Evolutionary conservation across 2,329 filamentous ascomycete species (phyloP), one percentile per base, ranked within the genome.

Genomic region (Aspergillus pseudoglaucus): DNA sequence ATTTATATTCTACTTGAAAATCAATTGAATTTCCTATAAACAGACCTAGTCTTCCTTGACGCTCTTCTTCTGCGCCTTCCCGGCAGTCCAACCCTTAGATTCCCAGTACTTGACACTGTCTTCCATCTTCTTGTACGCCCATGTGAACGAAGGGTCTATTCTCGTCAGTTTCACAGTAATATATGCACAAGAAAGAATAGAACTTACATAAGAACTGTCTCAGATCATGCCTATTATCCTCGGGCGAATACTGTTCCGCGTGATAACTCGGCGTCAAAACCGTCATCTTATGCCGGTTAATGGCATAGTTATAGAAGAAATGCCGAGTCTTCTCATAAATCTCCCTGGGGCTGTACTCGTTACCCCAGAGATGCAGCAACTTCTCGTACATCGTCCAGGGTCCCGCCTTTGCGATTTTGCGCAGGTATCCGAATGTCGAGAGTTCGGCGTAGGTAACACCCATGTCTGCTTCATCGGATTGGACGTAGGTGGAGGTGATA

Each of bases 261-360:
- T 83, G 81, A 35, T 81, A 70, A 3, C 75, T 73, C 0, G 81
- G 81, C 1, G 81, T 83, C 44, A 82, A 64, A 7, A 79, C 75
- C 1, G 80, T 83, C 63, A 78, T 76, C 66, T 86, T 86, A 62
- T 85, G 82, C 8, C 83, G 68, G 58, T 85, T 85, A 54, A 84
- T 80, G 0, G 76, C 73, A 58, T 85, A 83, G 58, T 75, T 59
- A 27, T 64, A 57, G 50, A 66, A 66, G 56, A 75, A 74, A 4
- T 69, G 63, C 33, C 71, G 66, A 0, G 73, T 72, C 57, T 77
- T 78, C 45, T 69, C 67, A 7, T 72, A 71, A 3, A 76, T 69
- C 53, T 77, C 67, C 3, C 70, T 59, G 1, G 74, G 72, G 6
- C 59, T 64, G 44, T 56, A 55, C 44, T 66, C 60, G 30, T 61